Percentiles rank a stretch among this genome's conserved stretches.
Evolutionary conservation across 73 alveolate genomes (phyloP).

Genomic region (Paramecium caudatum): DNA sequence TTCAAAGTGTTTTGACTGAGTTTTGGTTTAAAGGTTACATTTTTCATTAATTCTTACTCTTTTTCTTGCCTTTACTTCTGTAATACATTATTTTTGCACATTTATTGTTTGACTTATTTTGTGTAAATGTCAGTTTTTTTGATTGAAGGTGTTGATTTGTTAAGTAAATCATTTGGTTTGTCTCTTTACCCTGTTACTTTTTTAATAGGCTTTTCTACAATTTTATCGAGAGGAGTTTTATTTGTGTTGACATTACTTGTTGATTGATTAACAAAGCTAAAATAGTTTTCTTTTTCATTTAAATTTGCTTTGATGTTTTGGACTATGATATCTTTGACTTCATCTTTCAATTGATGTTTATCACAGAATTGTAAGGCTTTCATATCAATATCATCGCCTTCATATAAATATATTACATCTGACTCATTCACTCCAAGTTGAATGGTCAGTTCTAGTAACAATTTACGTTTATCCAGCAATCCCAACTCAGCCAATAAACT

Average conservation of each 20-base stretch:
- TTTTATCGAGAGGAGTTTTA: neutral
- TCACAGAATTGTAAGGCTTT: constrained; percentile 27
- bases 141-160: neutral
- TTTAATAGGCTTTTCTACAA: neutral
- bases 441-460: constrained; percentile 21
- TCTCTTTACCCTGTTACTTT: neutral
- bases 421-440: constrained; percentile 32
- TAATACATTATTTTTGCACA: constrained; percentile 3
- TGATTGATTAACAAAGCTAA: constrained; percentile 49
- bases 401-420: constrained; percentile 41
- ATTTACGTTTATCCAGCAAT: constrained; percentile 27
- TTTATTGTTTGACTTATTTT: constrained; percentile 44
- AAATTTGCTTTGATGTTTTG: constrained; percentile 25
- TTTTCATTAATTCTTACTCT: constrained; percentile 19
- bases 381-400: neutral
- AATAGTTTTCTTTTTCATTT: constrained; percentile 52
- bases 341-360: constrained; percentile 22
- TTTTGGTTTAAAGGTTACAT: constrained; percentile 37
- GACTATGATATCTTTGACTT: constrained; percentile 17
- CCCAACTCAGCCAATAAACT: constrained; percentile 35
- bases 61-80: neutral
- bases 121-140: constrained; percentile 36
- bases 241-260: neutral
- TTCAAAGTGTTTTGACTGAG: constrained; percentile 50
- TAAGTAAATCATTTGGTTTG: neutral